Percentiles rank a stretch among this genome's conserved stretches.
phyloP scores from a whole-genome alignment of 2,329 filamentous ascomycete genomes.

The Cladophialophora chaetospira region DNA sequence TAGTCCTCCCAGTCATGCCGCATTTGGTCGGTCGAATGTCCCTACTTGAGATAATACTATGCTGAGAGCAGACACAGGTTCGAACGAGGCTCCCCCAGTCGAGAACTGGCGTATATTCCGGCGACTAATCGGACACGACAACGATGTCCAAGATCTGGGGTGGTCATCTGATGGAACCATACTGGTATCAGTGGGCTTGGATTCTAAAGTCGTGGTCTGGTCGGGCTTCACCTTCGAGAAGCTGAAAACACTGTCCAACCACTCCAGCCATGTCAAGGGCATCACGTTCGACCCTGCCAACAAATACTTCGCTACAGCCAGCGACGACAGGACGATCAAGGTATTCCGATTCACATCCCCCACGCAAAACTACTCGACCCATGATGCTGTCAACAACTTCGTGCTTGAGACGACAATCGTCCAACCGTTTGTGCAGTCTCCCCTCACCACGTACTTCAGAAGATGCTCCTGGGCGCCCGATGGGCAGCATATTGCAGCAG shows the following conservation, averaged over 20 bases:
- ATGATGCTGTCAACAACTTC: constrained; percentile 97
- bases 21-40: constrained; percentile 66
- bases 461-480: constrained; percentile 97
- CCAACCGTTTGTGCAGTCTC: constrained; percentile 84
- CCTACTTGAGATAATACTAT: not conserved
- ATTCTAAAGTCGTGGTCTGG: constrained; percentile 98
- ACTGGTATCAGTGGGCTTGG: constrained; percentile 89
- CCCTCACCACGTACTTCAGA: constrained; percentile 94
- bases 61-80: constrained; percentile 52
- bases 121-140: constrained; percentile 92
- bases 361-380: constrained; percentile 83
- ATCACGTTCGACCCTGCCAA: constrained; percentile 98
- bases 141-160: constrained; percentile 95
- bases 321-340: constrained; percentile 94
- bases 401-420: constrained; percentile 89
- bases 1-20: constrained; percentile 73
- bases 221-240: constrained; percentile 98
- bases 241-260: constrained; percentile 86
- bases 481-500: constrained; percentile 92
- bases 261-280: constrained; percentile 97
- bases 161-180: constrained; percentile 98
- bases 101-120: constrained; percentile 98
- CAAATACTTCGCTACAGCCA: constrained; percentile 98
- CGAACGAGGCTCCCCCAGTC: constrained; percentile 85
- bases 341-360: constrained; percentile 94